These are phyloP conservation scores for Saccharata proteae DNA, from an alignment of 2,329 filamentous ascomycete species.

Conservation along the genomic window DNA sequence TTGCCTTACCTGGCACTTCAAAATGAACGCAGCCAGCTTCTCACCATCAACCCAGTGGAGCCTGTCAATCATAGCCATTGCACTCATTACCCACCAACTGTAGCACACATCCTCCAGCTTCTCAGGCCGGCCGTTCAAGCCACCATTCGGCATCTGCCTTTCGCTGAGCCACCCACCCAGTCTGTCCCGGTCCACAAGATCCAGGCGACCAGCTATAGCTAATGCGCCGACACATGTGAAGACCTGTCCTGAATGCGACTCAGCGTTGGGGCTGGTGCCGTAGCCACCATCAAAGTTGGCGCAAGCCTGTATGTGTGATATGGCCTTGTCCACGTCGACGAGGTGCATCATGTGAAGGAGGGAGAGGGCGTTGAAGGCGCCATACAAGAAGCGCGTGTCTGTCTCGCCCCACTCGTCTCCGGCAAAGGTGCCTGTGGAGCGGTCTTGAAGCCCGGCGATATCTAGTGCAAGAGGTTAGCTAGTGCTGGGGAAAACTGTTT, in stretches of 20 bases:
- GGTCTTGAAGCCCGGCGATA: constrained; percentile 72
- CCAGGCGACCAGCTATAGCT: constrained; percentile 68
- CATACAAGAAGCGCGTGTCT: constrained; percentile 89
- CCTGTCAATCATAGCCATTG: constrained; percentile 74
- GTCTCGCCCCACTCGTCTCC: constrained; percentile 96
- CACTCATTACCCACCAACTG: constrained; percentile 96
- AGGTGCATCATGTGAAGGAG: constrained; percentile 62
- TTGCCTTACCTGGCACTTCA: constrained; percentile 58
- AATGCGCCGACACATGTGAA: constrained; percentile 88
- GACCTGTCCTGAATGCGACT: constrained; percentile 90
- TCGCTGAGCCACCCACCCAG: constrained; percentile 87
- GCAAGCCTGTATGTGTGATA: constrained; percentile 67
- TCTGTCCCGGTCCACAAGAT: constrained; percentile 70
- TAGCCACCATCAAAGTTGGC: constrained; percentile 93
- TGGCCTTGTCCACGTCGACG: constrained; percentile 69
- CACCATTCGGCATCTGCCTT: constrained; percentile 74
- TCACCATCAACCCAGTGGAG: constrained; percentile 87
- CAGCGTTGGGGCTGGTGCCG: constrained; percentile 76
- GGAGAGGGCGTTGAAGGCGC: constrained; percentile 78
- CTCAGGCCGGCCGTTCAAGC: constrained; percentile 86
- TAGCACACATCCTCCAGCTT: constrained; percentile 97
- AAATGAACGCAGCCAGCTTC: constrained; percentile 68
- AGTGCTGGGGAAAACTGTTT: background rate
- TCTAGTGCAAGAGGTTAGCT: constrained; percentile 31
- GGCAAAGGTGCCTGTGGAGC: constrained; percentile 71